phyloP scores from a whole-genome alignment of 345 rosid genomes.

The Toxicodendron radicans region DNA sequence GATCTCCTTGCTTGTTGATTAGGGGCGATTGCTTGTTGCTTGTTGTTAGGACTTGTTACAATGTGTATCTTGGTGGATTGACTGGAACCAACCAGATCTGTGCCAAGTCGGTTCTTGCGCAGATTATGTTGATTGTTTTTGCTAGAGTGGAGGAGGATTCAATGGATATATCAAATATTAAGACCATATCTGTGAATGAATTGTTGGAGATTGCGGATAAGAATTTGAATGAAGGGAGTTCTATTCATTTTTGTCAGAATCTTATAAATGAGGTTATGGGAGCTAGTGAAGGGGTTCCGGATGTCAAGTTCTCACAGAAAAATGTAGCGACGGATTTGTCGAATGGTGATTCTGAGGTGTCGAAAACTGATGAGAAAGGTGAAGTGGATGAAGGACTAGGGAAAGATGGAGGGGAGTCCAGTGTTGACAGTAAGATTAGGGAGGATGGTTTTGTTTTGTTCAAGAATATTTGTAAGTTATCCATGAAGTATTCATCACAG shows the following conservation, averaged over 20 bases:
- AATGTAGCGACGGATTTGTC: constrained; percentile 33
- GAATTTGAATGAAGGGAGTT: constrained; percentile 86
- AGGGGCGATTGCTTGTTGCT: constrained; percentile 80
- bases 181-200: constrained; percentile 62
- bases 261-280: constrained; percentile 66
- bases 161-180: constrained; percentile 40
- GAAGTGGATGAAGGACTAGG: constrained; percentile 29
- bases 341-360: constrained; percentile 43
- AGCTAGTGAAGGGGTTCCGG: constrained; percentile 62
- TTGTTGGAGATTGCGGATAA: constrained; percentile 82
- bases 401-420: constrained; percentile 35
- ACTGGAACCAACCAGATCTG: constrained; percentile 94
- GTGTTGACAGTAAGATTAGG: constrained; percentile 60
- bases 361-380: constrained; percentile 28
- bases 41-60: constrained; percentile 83
- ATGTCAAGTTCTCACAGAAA: constrained; percentile 35
- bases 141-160: constrained; percentile 73
- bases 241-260: constrained; percentile 72
- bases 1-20: constrained; percentile 68
- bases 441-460: constrained; percentile 87
- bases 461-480: constrained; percentile 83
- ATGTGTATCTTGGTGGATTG: constrained; percentile 78
- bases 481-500: constrained; percentile 92
- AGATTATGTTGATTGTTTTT: constrained; percentile 74
- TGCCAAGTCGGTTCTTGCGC: constrained; percentile 88